Conservation (phyloP, 371 early-diverging fungal genomes). For the Rhizomucor pusillus region DNA sequence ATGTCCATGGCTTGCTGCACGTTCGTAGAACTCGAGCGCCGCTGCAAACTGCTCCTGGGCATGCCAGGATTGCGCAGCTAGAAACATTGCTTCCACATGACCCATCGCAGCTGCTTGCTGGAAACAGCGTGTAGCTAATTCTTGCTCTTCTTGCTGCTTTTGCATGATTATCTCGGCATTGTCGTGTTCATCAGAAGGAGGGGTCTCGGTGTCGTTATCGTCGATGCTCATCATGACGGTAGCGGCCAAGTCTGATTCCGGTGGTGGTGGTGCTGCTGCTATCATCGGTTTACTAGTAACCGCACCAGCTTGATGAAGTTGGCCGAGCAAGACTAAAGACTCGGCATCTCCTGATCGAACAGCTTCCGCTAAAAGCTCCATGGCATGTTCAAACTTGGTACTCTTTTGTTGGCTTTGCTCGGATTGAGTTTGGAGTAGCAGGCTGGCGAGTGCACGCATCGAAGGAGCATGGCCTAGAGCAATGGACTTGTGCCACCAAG, state of each 20-base stretch:
- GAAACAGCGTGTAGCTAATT: constrained; percentile 38
- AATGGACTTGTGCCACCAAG: constrained; percentile 41
- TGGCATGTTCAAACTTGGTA: constrained; percentile 9
- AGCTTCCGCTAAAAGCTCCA: constrained; percentile 22
- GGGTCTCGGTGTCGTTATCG: constrained; percentile 5
- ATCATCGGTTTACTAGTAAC: constrained; percentile 1
- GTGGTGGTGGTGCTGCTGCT: constrained; percentile 6
- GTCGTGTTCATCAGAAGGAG: constrained; percentile 9
- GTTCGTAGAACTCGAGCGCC: constrained; percentile 36
- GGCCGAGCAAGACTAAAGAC: constrained; percentile 32
- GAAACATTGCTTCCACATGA: constrained; percentile 36
- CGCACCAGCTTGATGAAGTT: constrained; percentile 21
- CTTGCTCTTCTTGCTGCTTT: constrained; percentile 33
- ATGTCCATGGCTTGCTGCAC: constrained; percentile 36
- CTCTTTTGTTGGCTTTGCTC: background rate
- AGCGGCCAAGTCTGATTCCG: background rate
- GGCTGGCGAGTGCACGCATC: constrained; percentile 22
- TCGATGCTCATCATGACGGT: background rate
- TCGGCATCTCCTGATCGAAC: constrained; percentile 33
- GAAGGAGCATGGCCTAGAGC: constrained; percentile 32
- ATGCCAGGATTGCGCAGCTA: constrained; percentile 47
- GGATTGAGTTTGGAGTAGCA: constrained; percentile 12
- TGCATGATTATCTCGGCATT: constrained; percentile 9
- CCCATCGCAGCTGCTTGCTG: constrained; percentile 41
- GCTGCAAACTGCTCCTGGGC: constrained; percentile 47